These are phyloP conservation scores for Erodium moschatum DNA, from an alignment of 441 rosid genomes.

Conservation along the genomic window DNA sequence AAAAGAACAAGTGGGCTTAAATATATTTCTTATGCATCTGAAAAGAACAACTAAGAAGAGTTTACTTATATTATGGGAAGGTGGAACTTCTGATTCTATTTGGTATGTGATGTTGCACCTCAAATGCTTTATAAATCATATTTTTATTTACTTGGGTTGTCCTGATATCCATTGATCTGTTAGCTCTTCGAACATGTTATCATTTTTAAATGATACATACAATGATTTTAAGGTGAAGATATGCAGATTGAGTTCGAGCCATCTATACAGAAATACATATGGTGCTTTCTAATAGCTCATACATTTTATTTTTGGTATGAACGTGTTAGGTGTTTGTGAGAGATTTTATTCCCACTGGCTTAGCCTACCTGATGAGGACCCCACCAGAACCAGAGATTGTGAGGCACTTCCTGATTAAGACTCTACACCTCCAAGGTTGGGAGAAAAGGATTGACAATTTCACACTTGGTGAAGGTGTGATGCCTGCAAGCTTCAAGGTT, in stretches of 20 bases:
- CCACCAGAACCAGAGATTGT: slow-evolving; percentile 59
- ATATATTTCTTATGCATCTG: background rate
- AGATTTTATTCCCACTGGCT: slow-evolving; percentile 83
- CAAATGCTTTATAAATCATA: too few species aligned
- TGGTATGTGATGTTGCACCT: too few species aligned
- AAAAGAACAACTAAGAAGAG: background rate
- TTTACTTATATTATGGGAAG: background rate
- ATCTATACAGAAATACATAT: background rate
- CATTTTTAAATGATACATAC: too few species aligned
- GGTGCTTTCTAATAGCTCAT: background rate
- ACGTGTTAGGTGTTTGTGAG: slow-evolving; percentile 64
- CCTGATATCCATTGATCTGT: too few species aligned
- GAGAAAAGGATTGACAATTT: slow-evolving; percentile 89
- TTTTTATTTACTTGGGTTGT: too few species aligned
- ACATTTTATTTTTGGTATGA: background rate
- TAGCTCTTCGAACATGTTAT: too few species aligned
- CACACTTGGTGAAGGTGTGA: slow-evolving; percentile 89
- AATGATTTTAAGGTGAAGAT: too few species aligned
- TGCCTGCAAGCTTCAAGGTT: slow-evolving; percentile 95
- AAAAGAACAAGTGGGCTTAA: background rate
- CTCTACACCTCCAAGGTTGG: slow-evolving; percentile 82
- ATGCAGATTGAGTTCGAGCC: background rate
- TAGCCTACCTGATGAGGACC: slow-evolving; percentile 81
- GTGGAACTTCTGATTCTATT: background rate
- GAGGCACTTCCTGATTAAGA: slow-evolving; percentile 71